Evolutionary conservation across 768 basidiomycete species (phyloP).

Genomic region (Termitomyces sp.): DNA sequence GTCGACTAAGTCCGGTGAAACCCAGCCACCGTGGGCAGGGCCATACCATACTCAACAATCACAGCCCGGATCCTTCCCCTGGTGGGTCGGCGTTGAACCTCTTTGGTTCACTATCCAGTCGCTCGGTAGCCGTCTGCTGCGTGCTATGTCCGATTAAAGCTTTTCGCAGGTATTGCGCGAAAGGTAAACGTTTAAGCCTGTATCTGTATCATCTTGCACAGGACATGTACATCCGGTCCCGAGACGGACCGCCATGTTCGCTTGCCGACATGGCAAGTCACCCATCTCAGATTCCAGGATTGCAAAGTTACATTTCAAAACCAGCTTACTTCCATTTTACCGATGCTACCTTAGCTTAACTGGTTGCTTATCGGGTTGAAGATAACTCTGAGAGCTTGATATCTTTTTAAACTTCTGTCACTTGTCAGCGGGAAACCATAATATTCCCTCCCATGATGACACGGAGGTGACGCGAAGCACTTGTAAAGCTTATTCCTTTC

Average conservation of each 20-base stretch:
- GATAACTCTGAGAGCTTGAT: too few species aligned
- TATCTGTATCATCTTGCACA: conserved; percentile 20
- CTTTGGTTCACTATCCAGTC: not conserved
- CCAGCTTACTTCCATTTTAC: conserved; percentile 26
- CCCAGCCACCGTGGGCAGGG: conserved; percentile 17
- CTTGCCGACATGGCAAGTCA: conserved; percentile 26
- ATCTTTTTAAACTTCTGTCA: conserved; percentile 34
- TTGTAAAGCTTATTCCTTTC: conserved; percentile 5
- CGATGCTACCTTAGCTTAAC: conserved; percentile 31
- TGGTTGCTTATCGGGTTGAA: conserved; percentile 38
- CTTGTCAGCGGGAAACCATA: conserved; percentile 5
- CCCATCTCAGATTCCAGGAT: conserved; percentile 27
- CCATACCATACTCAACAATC: conserved; percentile 22
- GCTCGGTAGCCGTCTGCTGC: conserved; percentile 25
- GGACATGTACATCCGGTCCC: conserved; percentile 22
- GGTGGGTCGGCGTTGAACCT: conserved; percentile 20
- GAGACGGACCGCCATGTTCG: conserved; percentile 24
- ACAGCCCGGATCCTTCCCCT: conserved; percentile 18
- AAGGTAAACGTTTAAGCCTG: conserved; percentile 24
- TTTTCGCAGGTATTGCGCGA: conserved; percentile 23
- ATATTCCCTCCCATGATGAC: conserved; percentile 20
- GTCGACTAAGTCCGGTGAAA: conserved; percentile 12
- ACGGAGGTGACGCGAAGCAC: conserved; percentile 9
- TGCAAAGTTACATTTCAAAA: conserved; percentile 25
- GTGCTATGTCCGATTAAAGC: conserved; percentile 18